Conservation (phyloP, 2,329 filamentous ascomycete species). For the Nemania sp. region DNA sequence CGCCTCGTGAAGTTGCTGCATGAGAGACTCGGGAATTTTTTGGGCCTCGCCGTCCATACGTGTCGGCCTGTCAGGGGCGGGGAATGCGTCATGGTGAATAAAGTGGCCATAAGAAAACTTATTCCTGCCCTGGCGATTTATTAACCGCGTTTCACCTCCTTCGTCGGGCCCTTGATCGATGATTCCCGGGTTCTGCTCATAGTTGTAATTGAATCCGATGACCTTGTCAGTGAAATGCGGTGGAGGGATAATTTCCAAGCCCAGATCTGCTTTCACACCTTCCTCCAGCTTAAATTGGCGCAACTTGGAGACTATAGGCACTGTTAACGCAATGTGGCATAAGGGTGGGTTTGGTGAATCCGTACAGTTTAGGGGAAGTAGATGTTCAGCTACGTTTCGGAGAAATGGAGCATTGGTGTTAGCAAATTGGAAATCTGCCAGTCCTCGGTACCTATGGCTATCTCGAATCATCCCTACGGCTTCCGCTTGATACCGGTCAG, state of each 20-base stretch:
- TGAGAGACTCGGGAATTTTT: slow-evolving; percentile 70
- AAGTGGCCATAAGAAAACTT: slow-evolving; percentile 69
- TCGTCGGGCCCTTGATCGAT: slow-evolving; percentile 69
- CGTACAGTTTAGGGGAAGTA: slow-evolving; percentile 78
- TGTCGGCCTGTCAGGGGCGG: slow-evolving; percentile 71
- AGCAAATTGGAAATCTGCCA: slow-evolving; percentile 89
- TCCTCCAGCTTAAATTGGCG: slow-evolving; percentile 75
- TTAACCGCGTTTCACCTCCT: slow-evolving; percentile 63
- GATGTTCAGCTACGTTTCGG: slow-evolving; percentile 74
- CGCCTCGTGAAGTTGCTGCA: slow-evolving; percentile 72
- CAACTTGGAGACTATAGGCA: slow-evolving; percentile 60
- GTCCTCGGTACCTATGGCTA: slow-evolving; percentile 86
- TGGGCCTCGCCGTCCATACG: slow-evolving; percentile 66
- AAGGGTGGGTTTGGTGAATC: background rate
- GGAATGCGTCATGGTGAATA: slow-evolving; percentile 70
- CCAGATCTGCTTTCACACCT: slow-evolving; percentile 67
- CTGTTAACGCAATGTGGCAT: slow-evolving; percentile 38
- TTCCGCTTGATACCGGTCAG: slow-evolving; percentile 73
- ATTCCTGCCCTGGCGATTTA: slow-evolving; percentile 68
- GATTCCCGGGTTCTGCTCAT: slow-evolving; percentile 86
- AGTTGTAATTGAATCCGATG: slow-evolving; percentile 82
- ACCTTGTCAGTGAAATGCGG: slow-evolving; percentile 81
- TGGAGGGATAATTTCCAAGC: slow-evolving; percentile 81
- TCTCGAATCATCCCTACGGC: slow-evolving; percentile 79
- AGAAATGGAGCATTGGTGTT: slow-evolving; percentile 77